phyloP scores from a whole-genome alignment of 257 asterid genomes.

The Solanum dulcamara region DNA sequence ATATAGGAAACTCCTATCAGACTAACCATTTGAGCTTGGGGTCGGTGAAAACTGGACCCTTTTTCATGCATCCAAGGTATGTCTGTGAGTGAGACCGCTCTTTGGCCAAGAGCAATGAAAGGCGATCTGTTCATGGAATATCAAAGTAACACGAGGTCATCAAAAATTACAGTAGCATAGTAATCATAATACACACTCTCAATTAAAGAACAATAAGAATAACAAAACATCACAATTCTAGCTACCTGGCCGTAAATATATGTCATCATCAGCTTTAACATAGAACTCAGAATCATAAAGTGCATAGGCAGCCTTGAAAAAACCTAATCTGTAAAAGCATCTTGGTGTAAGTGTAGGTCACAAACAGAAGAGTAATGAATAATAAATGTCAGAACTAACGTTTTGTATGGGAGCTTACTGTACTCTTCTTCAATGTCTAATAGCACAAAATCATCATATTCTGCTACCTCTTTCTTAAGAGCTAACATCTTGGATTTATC shows the following conservation, averaged over 20 bases:
- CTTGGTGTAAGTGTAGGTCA: slow-evolving; percentile 17
- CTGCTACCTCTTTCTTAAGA: slow-evolving; percentile 67
- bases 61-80: slow-evolving; percentile 96
- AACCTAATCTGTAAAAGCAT: slow-evolving; percentile 58
- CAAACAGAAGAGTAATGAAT: not conserved
- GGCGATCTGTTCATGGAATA: slow-evolving; percentile 50
- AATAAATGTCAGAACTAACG: slow-evolving; percentile 50
- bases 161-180: not conserved
- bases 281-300: slow-evolving; percentile 84
- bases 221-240: slow-evolving; percentile 3
- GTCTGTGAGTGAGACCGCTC: slow-evolving; percentile 93
- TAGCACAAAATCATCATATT: slow-evolving; percentile 82
- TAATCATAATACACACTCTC: not conserved
- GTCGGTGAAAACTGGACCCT: slow-evolving; percentile 93
- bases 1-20: not conserved
- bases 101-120: slow-evolving; percentile 88
- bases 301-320: slow-evolving; percentile 96
- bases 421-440: slow-evolving; percentile 97
- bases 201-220: not conserved
- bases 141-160: not conserved
- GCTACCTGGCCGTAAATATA: slow-evolving; percentile 89
- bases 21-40: slow-evolving; percentile 93
- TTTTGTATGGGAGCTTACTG: slow-evolving; percentile 98
- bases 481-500: slow-evolving; percentile 77
- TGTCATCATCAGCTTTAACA: slow-evolving; percentile 98